Conservation (phyloP, 2,329 filamentous ascomycete species). For the Mycosphaerella sp. region DNA sequence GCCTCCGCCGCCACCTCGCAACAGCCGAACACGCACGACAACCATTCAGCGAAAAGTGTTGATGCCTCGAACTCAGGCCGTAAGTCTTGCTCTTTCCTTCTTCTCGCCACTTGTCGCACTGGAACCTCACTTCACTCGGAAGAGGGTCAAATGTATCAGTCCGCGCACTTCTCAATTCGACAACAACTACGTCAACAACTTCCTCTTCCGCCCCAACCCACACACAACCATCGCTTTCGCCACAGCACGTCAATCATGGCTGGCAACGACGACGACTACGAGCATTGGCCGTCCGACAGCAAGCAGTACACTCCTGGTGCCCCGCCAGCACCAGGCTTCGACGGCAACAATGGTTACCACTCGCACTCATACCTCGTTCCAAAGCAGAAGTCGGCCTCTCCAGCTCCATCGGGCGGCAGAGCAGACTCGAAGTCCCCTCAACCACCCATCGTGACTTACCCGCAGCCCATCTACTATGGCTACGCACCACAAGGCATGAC, state of each 20-base stretch:
- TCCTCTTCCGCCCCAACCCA: slow-evolving; percentile 10
- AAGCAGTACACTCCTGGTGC: slow-evolving; percentile 12
- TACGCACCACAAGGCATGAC: slow-evolving; percentile 10
- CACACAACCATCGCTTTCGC: slow-evolving; percentile 1
- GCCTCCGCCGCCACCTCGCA: slow-evolving; percentile 15
- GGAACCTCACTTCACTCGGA: slow-evolving; percentile 11
- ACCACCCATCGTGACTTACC: slow-evolving; percentile 14
- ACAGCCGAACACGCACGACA: slow-evolving; percentile 10
- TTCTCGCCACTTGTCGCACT: background rate
- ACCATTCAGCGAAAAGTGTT: slow-evolving; percentile 3
- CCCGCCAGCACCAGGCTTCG: slow-evolving; percentile 21
- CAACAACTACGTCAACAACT: slow-evolving; percentile 8
- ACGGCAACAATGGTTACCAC: slow-evolving; percentile 28
- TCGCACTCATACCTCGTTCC: slow-evolving; percentile 24
- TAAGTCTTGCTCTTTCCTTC: slow-evolving; percentile 11
- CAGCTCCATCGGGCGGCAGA: slow-evolving; percentile 4
- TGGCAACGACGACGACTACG: slow-evolving; percentile 22
- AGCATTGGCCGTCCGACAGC: slow-evolving; percentile 30
- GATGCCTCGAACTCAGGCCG: slow-evolving; percentile 5
- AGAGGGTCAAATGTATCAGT: slow-evolving; percentile 6
- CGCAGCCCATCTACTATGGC: slow-evolving; percentile 21
- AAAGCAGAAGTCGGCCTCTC: slow-evolving; percentile 16
- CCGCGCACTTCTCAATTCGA: background rate
- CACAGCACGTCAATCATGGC: slow-evolving; percentile 5
- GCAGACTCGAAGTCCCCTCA: slow-evolving; percentile 11